phyloP scores from a whole-genome alignment of 1,284 basidiomycete genomes.

The Xanthoconium separans region DNA sequence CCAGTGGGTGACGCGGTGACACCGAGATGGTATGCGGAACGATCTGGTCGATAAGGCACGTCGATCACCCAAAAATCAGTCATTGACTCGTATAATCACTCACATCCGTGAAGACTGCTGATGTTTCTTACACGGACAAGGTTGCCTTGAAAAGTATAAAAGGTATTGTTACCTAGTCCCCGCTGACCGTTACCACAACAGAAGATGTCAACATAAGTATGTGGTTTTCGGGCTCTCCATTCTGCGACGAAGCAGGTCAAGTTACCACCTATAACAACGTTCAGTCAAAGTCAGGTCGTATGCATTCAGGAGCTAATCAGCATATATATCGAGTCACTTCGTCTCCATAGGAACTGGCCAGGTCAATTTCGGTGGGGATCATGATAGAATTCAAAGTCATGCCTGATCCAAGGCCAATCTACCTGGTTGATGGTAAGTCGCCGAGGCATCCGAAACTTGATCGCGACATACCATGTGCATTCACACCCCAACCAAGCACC shows the following conservation, averaged over 20 bases:
- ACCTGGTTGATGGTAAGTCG: slow-evolving; percentile 43
- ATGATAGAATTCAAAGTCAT: slow-evolving; percentile 72
- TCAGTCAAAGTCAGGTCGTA: slow-evolving; percentile 9
- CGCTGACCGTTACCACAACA: slow-evolving; percentile 87
- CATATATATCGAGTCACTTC: slow-evolving; percentile 64
- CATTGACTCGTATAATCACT: slow-evolving; percentile 27
- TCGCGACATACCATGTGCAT: slow-evolving; percentile 64
- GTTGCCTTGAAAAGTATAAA: slow-evolving; percentile 70
- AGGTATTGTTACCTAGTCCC: slow-evolving; percentile 70
- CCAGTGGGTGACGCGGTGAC: slow-evolving; percentile 57
- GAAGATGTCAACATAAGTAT: slow-evolving; percentile 65
- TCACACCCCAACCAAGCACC: slow-evolving; percentile 90
- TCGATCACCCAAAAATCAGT: slow-evolving; percentile 3
- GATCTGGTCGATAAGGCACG: slow-evolving; percentile 65
- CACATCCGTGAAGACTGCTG: slow-evolving; percentile 84
- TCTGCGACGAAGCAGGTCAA: slow-evolving; percentile 79
- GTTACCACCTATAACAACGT: slow-evolving; percentile 59
- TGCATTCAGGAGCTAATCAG: slow-evolving; percentile 46
- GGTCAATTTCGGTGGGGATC: slow-evolving; percentile 83
- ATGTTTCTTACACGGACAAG: slow-evolving; percentile 80
- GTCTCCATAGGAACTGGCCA: slow-evolving; percentile 61
- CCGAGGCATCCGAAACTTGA: not conserved
- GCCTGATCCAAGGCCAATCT: slow-evolving; percentile 78
- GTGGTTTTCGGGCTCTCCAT: slow-evolving; percentile 42
- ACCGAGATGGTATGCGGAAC: slow-evolving; percentile 68